A percentile compares a stretch with the other conserved stretches of the same genome.
These are phyloP conservation scores for Erythrobasidium hasegawianum DNA, from an alignment of 1,284 basidiomycete species.

Conservation along the genomic window DNA sequence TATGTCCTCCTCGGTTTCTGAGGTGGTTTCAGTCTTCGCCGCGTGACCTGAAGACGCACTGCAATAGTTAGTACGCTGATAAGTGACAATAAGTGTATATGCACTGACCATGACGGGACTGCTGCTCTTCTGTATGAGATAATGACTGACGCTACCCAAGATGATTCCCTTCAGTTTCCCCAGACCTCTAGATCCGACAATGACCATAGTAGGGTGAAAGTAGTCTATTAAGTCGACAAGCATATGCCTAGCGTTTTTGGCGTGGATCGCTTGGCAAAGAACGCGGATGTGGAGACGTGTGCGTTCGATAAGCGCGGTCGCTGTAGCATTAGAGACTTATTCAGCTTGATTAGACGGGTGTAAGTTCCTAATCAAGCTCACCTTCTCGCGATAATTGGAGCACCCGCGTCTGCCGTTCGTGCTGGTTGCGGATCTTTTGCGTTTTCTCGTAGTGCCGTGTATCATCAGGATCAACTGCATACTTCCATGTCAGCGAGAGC, in stretches of 20 bases:
- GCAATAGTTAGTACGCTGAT: neutral
- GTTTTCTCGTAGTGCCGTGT: conserved; percentile 49
- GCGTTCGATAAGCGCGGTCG: conserved; percentile 80
- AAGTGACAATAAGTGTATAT: neutral
- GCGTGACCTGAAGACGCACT: conserved; percentile 16
- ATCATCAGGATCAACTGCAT: conserved; percentile 69
- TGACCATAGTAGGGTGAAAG: conserved; percentile 84
- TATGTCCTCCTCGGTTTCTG: conserved; percentile 16
- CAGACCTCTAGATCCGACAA: conserved; percentile 89
- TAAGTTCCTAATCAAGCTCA: no score
- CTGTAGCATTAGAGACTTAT: conserved; percentile 61
- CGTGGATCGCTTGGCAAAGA: conserved; percentile 69
- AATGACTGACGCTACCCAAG: conserved; percentile 50
- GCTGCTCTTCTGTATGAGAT: conserved; percentile 87
- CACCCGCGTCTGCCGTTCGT: conserved; percentile 40
- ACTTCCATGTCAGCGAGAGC: neutral
- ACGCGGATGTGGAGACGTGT: conserved; percentile 79
- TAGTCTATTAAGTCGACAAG: conserved; percentile 79
- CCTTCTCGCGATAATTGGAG: conserved; percentile 39
- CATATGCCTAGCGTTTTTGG: conserved; percentile 88
- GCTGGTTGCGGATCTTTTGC: conserved; percentile 40
- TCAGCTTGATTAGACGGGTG: conserved; percentile 16
- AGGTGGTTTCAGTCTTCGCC: conserved; percentile 24
- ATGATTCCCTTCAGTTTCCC: conserved; percentile 72
- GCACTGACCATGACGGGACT: conserved; percentile 61